These are phyloP conservation scores for Pouteria glomerata DNA, from an alignment of 148 eudicot genomes.

Conservation along the genomic window DNA sequence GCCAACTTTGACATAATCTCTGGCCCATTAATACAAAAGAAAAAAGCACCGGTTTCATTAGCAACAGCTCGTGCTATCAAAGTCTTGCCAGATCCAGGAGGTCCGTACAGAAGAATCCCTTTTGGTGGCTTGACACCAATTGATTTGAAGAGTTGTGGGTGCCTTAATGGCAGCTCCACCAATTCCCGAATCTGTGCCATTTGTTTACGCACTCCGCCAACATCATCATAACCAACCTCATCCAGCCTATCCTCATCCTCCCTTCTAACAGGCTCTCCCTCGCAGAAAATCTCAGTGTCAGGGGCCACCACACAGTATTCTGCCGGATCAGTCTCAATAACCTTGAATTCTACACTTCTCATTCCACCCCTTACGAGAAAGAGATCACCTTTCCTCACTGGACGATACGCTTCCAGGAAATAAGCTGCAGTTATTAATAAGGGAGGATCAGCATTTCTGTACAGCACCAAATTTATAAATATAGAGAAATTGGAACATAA, in stretches of 20 bases:
- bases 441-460: neutral
- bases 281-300: conserved; percentile 83
- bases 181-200: conserved; percentile 91
- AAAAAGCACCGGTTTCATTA: conserved; percentile 91
- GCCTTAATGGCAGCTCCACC: conserved; percentile 78
- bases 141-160: conserved; percentile 84
- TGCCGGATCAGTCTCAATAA: conserved; percentile 78
- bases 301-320: conserved; percentile 94
- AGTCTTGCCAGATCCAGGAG: conserved; percentile 93
- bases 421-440: conserved; percentile 46
- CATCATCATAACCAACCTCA: conserved; percentile 90
- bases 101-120: conserved; percentile 82
- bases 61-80: conserved; percentile 90
- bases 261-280: conserved; percentile 79
- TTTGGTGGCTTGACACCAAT: conserved; percentile 93
- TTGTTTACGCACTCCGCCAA: conserved; percentile 88
- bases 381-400: conserved; percentile 71
- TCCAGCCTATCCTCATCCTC: conserved; percentile 83
- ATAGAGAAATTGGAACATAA: neutral
- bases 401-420: conserved; percentile 80
- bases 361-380: conserved; percentile 91
- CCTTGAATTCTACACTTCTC: conserved; percentile 85
- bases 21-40: conserved; percentile 87
- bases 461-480: neutral
- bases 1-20: conserved; percentile 93